Percentiles rank a stretch among this genome's conserved stretches.
Conservation (phyloP, 495 filamentous ascomycete genomes). For the Neurospora africana region DNA sequence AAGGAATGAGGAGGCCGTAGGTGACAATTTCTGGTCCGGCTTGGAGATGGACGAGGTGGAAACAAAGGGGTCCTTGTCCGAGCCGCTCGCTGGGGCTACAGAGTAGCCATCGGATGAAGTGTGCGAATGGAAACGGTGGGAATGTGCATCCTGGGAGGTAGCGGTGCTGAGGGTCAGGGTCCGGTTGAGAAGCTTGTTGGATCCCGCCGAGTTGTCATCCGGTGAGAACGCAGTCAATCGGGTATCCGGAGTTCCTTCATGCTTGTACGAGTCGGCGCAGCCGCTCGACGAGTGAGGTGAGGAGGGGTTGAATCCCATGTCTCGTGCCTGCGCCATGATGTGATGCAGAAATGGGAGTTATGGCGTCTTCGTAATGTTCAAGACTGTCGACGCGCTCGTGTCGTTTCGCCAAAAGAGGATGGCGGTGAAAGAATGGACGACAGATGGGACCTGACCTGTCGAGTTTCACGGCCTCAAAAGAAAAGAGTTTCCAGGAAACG, state of each 20-base stretch:
- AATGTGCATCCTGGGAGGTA: slow-evolving; percentile 7
- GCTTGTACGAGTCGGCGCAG: slow-evolving; percentile 41
- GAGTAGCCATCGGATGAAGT: slow-evolving; percentile 5
- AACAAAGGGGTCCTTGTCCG: slow-evolving; percentile 36
- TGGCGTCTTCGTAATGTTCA: not conserved
- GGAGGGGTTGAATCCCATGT: slow-evolving; percentile 30
- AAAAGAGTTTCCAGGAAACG: slow-evolving; percentile 6
- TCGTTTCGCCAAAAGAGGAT: slow-evolving; percentile 1
- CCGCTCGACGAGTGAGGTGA: slow-evolving; percentile 52
- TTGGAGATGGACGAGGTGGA: slow-evolving; percentile 19
- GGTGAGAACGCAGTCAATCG: slow-evolving; percentile 54
- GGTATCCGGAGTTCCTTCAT: slow-evolving; percentile 50
- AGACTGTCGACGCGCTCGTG: not conserved
- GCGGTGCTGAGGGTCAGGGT: slow-evolving; percentile 10
- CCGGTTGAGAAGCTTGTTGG: slow-evolving; percentile 17
- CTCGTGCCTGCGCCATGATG: slow-evolving; percentile 25
- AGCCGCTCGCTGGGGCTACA: slow-evolving; percentile 2
- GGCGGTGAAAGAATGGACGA: not conserved
- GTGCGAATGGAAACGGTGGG: slow-evolving; percentile 5
- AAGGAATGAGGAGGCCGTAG: slow-evolving; percentile 37
- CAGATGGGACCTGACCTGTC: not conserved
- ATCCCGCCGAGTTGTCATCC: slow-evolving; percentile 36
- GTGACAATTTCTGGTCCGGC: slow-evolving; percentile 34
- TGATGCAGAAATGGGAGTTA: not conserved
- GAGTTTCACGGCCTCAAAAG: not conserved